phyloP scores from a whole-genome alignment of 2,329 filamentous ascomycete genomes.

The Domatiomyces catenatus region DNA sequence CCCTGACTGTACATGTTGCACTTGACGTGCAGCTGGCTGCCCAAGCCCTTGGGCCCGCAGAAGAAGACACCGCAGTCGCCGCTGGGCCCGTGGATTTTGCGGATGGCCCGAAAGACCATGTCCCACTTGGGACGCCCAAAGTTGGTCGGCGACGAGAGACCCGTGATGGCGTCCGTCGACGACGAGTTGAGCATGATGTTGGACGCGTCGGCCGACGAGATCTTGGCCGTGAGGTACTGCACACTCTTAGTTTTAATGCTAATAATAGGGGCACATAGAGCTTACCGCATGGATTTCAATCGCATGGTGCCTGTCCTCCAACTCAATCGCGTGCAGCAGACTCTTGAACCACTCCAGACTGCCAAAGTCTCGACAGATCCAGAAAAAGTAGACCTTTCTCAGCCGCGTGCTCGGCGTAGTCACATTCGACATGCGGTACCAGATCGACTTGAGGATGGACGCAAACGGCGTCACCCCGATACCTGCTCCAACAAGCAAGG shows the following conservation, averaged over 20 bases:
- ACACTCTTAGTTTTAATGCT: background rate
- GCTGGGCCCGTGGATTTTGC: conserved; percentile 55
- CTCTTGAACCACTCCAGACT: conserved; percentile 85
- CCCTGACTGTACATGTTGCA: conserved; percentile 73
- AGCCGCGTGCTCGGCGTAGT: conserved; percentile 58
- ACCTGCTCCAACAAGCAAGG: conserved; percentile 35
- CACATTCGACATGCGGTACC: conserved; percentile 64
- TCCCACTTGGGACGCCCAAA: conserved; percentile 82
- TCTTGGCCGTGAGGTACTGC: conserved; percentile 67
- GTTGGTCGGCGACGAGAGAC: conserved; percentile 66
- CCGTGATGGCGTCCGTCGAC: conserved; percentile 72
- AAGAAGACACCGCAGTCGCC: conserved; percentile 69
- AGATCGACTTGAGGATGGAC: conserved; percentile 60
- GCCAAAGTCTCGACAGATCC: conserved; percentile 77
- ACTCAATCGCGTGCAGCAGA: conserved; percentile 68
- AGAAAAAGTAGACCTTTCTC: conserved; percentile 83
- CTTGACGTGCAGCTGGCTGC: conserved; percentile 62
- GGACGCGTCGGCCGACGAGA: conserved; percentile 70
- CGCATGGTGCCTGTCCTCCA: conserved; percentile 65
- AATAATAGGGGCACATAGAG: conserved; percentile 1
- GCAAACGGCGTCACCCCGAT: conserved; percentile 39
- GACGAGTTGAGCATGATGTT: conserved; percentile 81
- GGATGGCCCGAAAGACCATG: conserved; percentile 71
- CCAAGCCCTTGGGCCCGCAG: conserved; percentile 67
- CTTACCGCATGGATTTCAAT: conserved; percentile 70